phyloP scores from a whole-genome alignment of 768 basidiomycete genomes.

The Austroboletus festivus region DNA sequence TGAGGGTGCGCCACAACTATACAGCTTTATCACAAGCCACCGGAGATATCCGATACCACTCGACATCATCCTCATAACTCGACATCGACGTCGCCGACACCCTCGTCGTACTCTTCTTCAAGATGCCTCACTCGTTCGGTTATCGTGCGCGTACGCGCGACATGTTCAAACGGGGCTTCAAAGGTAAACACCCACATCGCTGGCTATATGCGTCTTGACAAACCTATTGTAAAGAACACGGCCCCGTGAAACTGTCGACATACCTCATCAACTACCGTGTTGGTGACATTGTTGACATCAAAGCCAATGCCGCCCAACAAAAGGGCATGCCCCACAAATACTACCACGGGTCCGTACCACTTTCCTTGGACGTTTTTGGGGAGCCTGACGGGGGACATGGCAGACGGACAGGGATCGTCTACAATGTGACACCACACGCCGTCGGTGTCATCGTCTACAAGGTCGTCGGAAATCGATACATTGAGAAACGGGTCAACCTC shows the following conservation, averaged over 20 bases:
- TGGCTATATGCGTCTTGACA: conserved; percentile 4
- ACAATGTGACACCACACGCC: conserved; percentile 93
- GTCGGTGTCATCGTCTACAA: conserved; percentile 99
- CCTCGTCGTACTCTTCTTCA: conserved; percentile 39
- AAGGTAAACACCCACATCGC: conserved; percentile 59
- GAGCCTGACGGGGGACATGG: conserved; percentile 4
- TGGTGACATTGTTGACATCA: conserved; percentile 99
- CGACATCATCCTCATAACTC: conserved; percentile 40
- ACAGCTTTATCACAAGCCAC: conserved; percentile 62
- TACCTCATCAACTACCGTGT: conserved; percentile 91
- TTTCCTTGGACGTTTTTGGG: neutral
- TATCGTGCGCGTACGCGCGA: conserved; percentile 99
- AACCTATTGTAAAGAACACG: conserved; percentile 62
- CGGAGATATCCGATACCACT: conserved; percentile 50
- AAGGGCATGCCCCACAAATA: conserved; percentile 99
- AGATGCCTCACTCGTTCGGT: conserved; percentile 99
- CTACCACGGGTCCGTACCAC: conserved; percentile 82
- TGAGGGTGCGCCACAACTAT: conserved; percentile 54
- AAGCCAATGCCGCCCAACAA: conserved; percentile 98
- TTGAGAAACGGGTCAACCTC: conserved; percentile 99
- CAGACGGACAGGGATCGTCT: conserved; percentile 96
- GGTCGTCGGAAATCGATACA: conserved; percentile 97
- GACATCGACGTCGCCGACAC: conserved; percentile 46
- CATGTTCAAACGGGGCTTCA: conserved; percentile 99
- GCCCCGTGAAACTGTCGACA: conserved; percentile 85